These are phyloP conservation scores for Nepenthes alata DNA, from an alignment of 179 eudicot genomes.

Conservation along the genomic window DNA sequence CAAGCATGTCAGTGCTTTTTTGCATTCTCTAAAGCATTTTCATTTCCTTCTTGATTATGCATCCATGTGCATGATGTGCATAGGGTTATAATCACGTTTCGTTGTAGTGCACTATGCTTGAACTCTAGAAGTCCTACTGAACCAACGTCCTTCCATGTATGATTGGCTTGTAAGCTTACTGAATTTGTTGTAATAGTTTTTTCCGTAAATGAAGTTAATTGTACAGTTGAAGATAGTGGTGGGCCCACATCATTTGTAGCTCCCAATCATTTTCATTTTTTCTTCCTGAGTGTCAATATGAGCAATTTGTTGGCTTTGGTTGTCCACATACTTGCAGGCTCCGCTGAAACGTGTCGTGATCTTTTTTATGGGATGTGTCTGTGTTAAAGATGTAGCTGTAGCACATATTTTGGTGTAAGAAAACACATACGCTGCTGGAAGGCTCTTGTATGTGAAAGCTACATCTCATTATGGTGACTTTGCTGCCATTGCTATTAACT, in stretches of 20 bases:
- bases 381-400: constrained; percentile 82
- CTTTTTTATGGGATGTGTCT: constrained; percentile 66
- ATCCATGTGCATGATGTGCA: neutral
- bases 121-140: neutral
- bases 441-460: constrained; percentile 83
- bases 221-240: neutral
- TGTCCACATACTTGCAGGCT: constrained; percentile 26
- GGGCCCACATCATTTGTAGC: neutral
- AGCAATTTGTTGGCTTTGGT: neutral
- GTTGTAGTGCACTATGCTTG: too few species aligned
- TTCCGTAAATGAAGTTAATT: too few species aligned
- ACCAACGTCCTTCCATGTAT: too few species aligned
- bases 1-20: constrained; percentile 74
- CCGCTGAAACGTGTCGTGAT: constrained; percentile 53
- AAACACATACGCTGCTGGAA: constrained; percentile 60
- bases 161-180: too few species aligned
- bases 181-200: too few species aligned
- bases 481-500: constrained; percentile 44
- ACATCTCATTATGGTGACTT: constrained; percentile 73
- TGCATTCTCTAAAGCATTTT: constrained; percentile 73
- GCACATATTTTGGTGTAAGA: constrained; percentile 83
- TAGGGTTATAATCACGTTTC: neutral
- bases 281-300: too few species aligned
- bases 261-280: too few species aligned
- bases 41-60: too few species aligned